phyloP scores from a whole-genome alignment of 352 stramenopile species.

The Pythium angustatum region DNA sequence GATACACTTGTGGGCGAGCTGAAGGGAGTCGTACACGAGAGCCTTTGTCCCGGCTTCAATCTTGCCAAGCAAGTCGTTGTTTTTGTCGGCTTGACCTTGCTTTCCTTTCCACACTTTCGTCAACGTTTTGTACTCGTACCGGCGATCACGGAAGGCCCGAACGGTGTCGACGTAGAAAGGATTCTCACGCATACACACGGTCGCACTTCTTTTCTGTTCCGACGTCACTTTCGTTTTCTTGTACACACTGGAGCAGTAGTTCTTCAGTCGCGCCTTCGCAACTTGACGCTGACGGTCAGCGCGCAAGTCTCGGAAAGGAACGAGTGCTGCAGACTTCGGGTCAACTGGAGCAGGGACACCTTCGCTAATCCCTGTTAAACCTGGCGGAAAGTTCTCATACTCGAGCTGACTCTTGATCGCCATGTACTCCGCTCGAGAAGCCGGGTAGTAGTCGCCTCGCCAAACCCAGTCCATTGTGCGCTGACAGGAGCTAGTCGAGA shows the following conservation, averaged over 20 bases:
- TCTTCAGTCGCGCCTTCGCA: conserved; percentile 82
- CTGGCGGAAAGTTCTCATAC: conserved; percentile 81
- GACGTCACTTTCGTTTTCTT: conserved; percentile 97
- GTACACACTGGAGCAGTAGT: conserved; percentile 97
- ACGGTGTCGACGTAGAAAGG: conserved; percentile 99
- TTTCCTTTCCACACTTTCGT: conserved; percentile 96
- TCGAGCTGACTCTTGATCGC: conserved; percentile 95
- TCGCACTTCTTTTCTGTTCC: conserved; percentile 93
- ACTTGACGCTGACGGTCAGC: conserved; percentile 64
- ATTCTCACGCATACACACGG: conserved; percentile 99
- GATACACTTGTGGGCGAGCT: conserved; percentile 99
- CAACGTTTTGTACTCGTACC: conserved; percentile 99
- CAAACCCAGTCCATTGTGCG: conserved; percentile 98
- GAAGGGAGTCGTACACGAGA: conserved; percentile 97
- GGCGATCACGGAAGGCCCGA: conserved; percentile 97
- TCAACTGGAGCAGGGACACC: conserved; percentile 1
- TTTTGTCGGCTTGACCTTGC: conserved; percentile 67
- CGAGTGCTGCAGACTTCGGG: conserved; percentile 23
- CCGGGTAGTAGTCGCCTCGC: conserved; percentile 96
- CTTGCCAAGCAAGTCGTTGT: conserved; percentile 84
- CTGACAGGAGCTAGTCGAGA: conserved; percentile 91
- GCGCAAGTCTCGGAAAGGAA: conserved; percentile 63
- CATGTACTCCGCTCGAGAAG: conserved; percentile 94
- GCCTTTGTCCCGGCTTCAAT: conserved; percentile 87
- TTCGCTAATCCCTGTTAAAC: not conserved